Base-by-base conservation (phyloP, 164 flowering plant species). In the Macadamia tetraphylla region DNA sequence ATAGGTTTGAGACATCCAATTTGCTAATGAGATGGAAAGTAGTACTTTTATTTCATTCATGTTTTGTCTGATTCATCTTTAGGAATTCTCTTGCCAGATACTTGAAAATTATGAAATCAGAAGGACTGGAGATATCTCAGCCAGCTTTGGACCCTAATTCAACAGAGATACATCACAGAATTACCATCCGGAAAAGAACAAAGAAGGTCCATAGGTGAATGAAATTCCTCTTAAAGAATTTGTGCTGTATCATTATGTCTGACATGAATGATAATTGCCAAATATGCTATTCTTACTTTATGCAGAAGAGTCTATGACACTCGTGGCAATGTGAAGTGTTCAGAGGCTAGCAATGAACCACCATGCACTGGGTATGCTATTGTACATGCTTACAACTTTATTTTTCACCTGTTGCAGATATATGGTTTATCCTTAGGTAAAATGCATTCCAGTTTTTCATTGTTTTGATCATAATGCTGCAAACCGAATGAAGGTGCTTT, bases 61-160 rank as follows among this genome's bases (percentile, higher is more conserved):
- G 44, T 31, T 8, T 65, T 29, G 40, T 40, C 30, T 61, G 40
- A 48, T 66, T 67, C 42, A 62, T 57, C 29, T 46, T 7, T 67
- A 46, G 58, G 42, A 42, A 64, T 44, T 62, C 43, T 64, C 60
- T 69, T 58, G 29, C 23, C 85, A 94, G 98, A 76, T 94, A 94
- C 81, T 77, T 94, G 79, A 44, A 79, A 40, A 90, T 94, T 66
- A 80, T 94, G 75, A 86, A 80, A 78, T 74, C 83, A 23, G 94
- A 84, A 79, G 90, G 95, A 44, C 74, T 94, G 67, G 94, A 91
- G 77, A 90, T 94, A 77, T 88, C 97, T 65, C 98, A 94, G 83
- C 99, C 99, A 48, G 99, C 99, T 66, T 77, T 94, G 68, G 94
- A 94, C 74, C 87, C 95, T 15, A 84, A 83, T 71, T 88, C 90